Conservation (phyloP, 192 early-diverging fungal genomes). For the Rhizophagus prolifer region DNA sequence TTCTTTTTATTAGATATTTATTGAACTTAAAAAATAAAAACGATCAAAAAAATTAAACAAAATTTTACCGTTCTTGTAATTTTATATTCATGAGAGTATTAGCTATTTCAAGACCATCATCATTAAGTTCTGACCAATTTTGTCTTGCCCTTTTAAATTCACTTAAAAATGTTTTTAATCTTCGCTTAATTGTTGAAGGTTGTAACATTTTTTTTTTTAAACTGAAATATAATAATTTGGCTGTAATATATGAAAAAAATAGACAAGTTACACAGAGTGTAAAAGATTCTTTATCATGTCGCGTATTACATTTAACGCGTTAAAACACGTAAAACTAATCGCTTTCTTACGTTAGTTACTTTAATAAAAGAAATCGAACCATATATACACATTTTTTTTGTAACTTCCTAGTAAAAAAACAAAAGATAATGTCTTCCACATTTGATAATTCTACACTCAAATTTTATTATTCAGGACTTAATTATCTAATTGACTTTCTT, state of each 20-base stretch:
- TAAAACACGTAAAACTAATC: too few species aligned
- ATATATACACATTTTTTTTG: background rate
- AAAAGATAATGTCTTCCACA: background rate
- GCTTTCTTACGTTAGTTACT: too few species aligned
- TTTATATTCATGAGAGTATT: conserved; percentile 66
- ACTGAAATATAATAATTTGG: too few species aligned
- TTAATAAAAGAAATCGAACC: too few species aligned
- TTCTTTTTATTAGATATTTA: too few species aligned
- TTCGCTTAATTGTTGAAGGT: conserved; percentile 37
- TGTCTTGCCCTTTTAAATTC: conserved; percentile 41
- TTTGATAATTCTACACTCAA: background rate
- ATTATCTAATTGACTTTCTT: background rate
- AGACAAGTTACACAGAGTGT: too few species aligned
- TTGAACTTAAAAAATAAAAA: too few species aligned
- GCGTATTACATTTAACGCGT: too few species aligned
- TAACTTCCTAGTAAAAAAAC: background rate
- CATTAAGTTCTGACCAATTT: conserved; percentile 57
- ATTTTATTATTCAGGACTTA: background rate
- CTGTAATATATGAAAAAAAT: too few species aligned
- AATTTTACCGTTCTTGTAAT: conserved; percentile 39
- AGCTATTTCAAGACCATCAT: conserved; percentile 70
- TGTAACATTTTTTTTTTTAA: conserved; percentile 16
- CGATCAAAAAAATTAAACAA: too few species aligned
- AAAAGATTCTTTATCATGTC: too few species aligned
- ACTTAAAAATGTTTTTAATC: conserved; percentile 32